Conservation (phyloP, 2,329 filamentous ascomycete species). For the Blastomyces gilchristii region DNA sequence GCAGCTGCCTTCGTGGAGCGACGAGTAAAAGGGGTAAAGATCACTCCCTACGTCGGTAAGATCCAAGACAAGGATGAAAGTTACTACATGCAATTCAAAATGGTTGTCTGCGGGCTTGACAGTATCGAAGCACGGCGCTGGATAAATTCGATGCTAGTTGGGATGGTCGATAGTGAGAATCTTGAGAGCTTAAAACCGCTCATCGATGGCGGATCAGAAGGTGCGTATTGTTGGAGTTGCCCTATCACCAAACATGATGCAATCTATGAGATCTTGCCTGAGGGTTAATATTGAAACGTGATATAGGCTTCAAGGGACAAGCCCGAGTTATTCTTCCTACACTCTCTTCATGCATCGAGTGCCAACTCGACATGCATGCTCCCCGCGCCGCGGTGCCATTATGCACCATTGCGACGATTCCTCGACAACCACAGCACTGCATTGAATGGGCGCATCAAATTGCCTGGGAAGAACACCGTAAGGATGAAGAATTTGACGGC, state of each 20-base stretch:
- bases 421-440: constrained; percentile 92
- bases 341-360: constrained; percentile 93
- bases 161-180: constrained; percentile 75
- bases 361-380: constrained; percentile 95
- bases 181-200: constrained; percentile 83
- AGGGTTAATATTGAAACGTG: constrained; percentile 14
- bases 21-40: constrained; percentile 79
- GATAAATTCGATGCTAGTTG: constrained; percentile 91
- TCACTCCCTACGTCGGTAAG: constrained; percentile 85
- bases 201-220: constrained; percentile 93
- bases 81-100: constrained; percentile 94
- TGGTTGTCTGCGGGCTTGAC: constrained; percentile 88
- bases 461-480: constrained; percentile 81
- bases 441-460: constrained; percentile 99
- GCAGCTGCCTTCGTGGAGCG: constrained; percentile 85
- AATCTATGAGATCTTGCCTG: neutral
- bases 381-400: constrained; percentile 94
- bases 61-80: constrained; percentile 95
- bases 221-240: constrained; percentile 26
- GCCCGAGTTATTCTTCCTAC: constrained; percentile 84
- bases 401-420: constrained; percentile 92
- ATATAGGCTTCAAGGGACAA: constrained; percentile 83
- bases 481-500: constrained; percentile 78
- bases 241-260: neutral
- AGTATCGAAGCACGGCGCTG: constrained; percentile 95